Percentiles rank a stretch among this genome's conserved stretches.
Evolutionary conservation across 75 land plant genomes (phyloP).

Genomic region (Isoetes taiwanensis): DNA sequence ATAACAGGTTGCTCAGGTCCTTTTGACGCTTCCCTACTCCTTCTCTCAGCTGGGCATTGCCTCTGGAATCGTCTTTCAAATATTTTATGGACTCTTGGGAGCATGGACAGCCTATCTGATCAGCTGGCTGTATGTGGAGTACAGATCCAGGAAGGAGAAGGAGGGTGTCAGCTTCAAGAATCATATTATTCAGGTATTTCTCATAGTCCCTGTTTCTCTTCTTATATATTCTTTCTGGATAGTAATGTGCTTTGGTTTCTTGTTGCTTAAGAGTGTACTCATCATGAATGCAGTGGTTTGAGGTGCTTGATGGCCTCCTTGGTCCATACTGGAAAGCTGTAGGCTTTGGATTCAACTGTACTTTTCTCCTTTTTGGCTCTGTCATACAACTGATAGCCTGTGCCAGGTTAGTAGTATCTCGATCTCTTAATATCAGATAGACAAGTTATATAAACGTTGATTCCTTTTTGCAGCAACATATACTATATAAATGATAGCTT

Average conservation of each 20-base stretch:
- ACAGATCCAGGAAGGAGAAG: conserved; percentile 71
- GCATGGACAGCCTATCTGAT: conserved; percentile 93
- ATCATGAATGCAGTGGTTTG: conserved; percentile 64
- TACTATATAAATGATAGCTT: conserved; percentile 70
- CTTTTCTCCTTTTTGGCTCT: conserved; percentile 88
- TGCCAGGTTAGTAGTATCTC: no score
- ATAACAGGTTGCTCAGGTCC: conserved; percentile 89
- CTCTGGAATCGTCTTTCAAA: conserved; percentile 65
- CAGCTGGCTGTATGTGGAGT: conserved; percentile 77
- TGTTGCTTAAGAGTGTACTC: not conserved
- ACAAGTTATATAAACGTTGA: not conserved
- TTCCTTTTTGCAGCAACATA: conserved; percentile 43
- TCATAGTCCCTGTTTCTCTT: no score
- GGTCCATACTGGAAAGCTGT: conserved; percentile 86
- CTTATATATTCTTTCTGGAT: not conserved
- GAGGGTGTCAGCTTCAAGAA: conserved; percentile 82
- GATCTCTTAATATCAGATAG: no score
- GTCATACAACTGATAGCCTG: conserved; percentile 96
- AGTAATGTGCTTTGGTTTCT: not conserved
- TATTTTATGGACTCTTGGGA: conserved; percentile 79
- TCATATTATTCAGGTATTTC: conserved; percentile 77
- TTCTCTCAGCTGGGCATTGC: conserved; percentile 80
- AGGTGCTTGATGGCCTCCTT: conserved; percentile 82
- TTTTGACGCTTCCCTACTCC: conserved; percentile 80
- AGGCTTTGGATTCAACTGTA: conserved; percentile 86